These are phyloP conservation scores for Trichoderma brevicompactum DNA, from an alignment of 2,329 filamentous ascomycete genomes.

Conservation along the genomic window DNA sequence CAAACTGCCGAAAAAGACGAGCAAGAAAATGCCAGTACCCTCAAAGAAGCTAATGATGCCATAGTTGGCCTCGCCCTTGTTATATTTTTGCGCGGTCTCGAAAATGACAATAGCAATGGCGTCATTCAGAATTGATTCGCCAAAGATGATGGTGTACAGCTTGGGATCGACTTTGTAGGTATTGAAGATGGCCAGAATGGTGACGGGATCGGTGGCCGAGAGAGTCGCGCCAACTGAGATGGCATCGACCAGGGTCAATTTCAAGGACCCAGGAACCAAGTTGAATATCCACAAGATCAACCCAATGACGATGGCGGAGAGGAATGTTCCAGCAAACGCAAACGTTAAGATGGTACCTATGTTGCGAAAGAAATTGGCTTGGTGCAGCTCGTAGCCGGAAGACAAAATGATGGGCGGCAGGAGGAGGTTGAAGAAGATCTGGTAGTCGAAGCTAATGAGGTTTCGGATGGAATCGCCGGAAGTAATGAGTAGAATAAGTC, in stretches of 20 bases:
- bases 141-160: slow-evolving; percentile 97
- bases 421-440: slow-evolving; percentile 99
- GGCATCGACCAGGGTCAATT: slow-evolving; percentile 91
- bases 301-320: slow-evolving; percentile 94
- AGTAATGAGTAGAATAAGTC: slow-evolving; percentile 81
- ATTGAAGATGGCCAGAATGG: slow-evolving; percentile 98
- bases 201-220: slow-evolving; percentile 95
- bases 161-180: slow-evolving; percentile 99
- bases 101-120: slow-evolving; percentile 98
- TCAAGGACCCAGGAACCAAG: slow-evolving; percentile 78
- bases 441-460: slow-evolving; percentile 95
- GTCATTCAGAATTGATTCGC: slow-evolving; percentile 97
- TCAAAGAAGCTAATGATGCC: slow-evolving; percentile 85
- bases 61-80: slow-evolving; percentile 72
- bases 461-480: slow-evolving; percentile 83
- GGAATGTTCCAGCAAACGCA: slow-evolving; percentile 94
- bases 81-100: slow-evolving; percentile 94
- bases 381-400: slow-evolving; percentile 95
- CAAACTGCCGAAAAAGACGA: slow-evolving; percentile 94
- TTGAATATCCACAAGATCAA: slow-evolving; percentile 89
- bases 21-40: slow-evolving; percentile 90
- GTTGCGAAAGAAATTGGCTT: slow-evolving; percentile 98
- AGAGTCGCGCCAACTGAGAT: slow-evolving; percentile 96
- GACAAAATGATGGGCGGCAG: slow-evolving; percentile 98
- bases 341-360: slow-evolving; percentile 97